Conservation (phyloP, 2,329 filamentous ascomycete genomes). For the Colletotrichum neosansevieriae region DNA sequence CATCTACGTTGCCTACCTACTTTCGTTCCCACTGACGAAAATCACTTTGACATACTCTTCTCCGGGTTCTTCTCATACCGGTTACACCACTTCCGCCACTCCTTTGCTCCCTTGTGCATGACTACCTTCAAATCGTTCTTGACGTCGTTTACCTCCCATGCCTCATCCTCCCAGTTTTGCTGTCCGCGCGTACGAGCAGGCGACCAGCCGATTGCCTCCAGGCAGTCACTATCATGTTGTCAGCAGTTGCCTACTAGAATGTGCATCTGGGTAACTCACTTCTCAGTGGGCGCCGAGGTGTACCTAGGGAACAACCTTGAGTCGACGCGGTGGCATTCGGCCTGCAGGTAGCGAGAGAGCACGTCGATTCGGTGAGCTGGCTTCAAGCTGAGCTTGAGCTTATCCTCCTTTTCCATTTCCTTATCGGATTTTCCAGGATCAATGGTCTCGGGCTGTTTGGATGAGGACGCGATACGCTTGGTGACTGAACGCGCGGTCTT, state of each 20-base stretch:
- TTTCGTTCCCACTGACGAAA: too few relatives aligned
- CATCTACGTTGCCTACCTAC: too few relatives aligned
- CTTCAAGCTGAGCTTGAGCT: constrained; percentile 30
- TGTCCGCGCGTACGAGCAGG: constrained; percentile 14
- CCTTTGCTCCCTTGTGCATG: constrained; percentile 34
- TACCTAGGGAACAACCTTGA: constrained; percentile 31
- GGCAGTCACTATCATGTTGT: constrained; percentile 14
- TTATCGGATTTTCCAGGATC: constrained; percentile 27
- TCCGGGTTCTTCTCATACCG: constrained; percentile 37
- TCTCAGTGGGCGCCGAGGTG: constrained; percentile 30
- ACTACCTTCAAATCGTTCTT: constrained; percentile 34
- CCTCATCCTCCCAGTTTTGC: constrained; percentile 38
- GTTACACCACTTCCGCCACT: constrained; percentile 37
- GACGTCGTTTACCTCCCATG: constrained; percentile 33
- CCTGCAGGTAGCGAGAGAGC: constrained; percentile 27
- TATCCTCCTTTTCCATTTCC: constrained; percentile 37
- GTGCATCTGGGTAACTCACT: constrained; percentile 1
- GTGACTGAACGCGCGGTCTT: constrained; percentile 37
- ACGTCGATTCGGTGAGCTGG: constrained; percentile 29
- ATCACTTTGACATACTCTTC: constrained; percentile 33
- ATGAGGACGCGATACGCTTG: constrained; percentile 31
- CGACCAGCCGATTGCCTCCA: constrained; percentile 37
- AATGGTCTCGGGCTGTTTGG: constrained; percentile 34
- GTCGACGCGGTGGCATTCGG: constrained; percentile 35
- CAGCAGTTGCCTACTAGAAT: neutral